phyloP scores from a whole-genome alignment of 2,329 filamentous ascomycete species.

The Fulvia fulva region DNA sequence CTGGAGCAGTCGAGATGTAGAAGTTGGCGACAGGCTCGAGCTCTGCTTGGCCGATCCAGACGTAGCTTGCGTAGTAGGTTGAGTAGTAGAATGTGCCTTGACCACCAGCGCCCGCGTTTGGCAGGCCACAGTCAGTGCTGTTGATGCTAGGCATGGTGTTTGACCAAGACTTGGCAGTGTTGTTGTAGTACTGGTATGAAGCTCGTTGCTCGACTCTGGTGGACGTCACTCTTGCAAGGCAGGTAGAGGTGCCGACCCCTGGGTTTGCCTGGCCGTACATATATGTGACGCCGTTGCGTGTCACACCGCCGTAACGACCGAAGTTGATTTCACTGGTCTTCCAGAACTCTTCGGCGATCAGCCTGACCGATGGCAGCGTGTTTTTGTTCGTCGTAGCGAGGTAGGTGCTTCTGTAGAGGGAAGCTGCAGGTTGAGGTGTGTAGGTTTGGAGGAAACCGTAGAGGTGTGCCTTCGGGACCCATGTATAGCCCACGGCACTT shows the following conservation, averaged over 20 bases:
- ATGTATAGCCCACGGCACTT: slow-evolving; percentile 14
- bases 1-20: slow-evolving; percentile 28
- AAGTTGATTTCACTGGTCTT: slow-evolving; percentile 16
- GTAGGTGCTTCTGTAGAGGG: slow-evolving; percentile 19
- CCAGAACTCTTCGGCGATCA: slow-evolving; percentile 20
- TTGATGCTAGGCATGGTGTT: slow-evolving; percentile 13
- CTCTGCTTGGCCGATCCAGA: slow-evolving; percentile 26
- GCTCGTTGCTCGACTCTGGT: slow-evolving; percentile 14
- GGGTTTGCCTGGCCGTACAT: slow-evolving; percentile 18
- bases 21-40: slow-evolving; percentile 17
- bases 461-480: slow-evolving; percentile 17
- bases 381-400: slow-evolving; percentile 10
- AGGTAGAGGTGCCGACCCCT: slow-evolving; percentile 4
- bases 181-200: slow-evolving; percentile 20
- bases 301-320: slow-evolving; percentile 21
- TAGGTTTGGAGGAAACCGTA: slow-evolving; percentile 7
- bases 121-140: slow-evolving; percentile 13
- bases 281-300: slow-evolving; percentile 18
- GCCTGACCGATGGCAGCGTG: slow-evolving; percentile 14
- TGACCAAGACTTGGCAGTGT: slow-evolving; percentile 6
- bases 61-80: slow-evolving; percentile 22
- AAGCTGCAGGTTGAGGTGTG: slow-evolving; percentile 8
- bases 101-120: slow-evolving; percentile 25
- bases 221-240: slow-evolving; percentile 16
- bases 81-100: slow-evolving; percentile 30